Evolutionary conservation across 2,329 filamentous ascomycete genomes (phyloP), one percentile per base, ranked within the genome.

Genomic region (Trichoderma polysporum): DNA sequence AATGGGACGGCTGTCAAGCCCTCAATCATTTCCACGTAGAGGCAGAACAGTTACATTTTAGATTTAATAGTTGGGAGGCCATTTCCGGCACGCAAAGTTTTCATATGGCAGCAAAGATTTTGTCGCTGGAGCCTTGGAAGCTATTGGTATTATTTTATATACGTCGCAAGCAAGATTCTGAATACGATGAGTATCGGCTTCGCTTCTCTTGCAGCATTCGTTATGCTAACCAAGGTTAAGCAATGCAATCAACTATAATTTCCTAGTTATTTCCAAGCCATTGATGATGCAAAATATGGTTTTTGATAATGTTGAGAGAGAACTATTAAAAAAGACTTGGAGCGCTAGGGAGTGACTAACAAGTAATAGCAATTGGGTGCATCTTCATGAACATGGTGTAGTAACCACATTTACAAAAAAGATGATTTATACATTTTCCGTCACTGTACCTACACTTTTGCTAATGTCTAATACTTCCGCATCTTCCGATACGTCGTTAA

Each of bases 41-140:
- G 58, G 74, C 75, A 0, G 70, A 75, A 0, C 75, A 75, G 9
- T 66, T 77, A 31, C 75, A 76, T 76, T 2, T 75, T 75, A 2
- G 59, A 70, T 1, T 60, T 77, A 27, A 76, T 75, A 10, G 75
- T 0, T 75, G 72, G 68, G 74, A 76, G 39, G 71, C 66, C 3
- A 67, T 77, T 19, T 68, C 69, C 1, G 45, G 15, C 71, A 68
- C 9, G 71, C 73, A 1, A 67, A 66, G n/a, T 35, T 72, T 1
- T 12, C 19, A 1, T 1, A 33, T 3, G 70, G 66, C 1, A 56
- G 52, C 59, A 72, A 60, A 22, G 64, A 76, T 2, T 67, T 77
- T 12, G 66, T 77, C 2, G 76, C 75, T 0, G 76, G 76, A 0
- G 73, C 75, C 1, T 71, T 72, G 1, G 75, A 75, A 1, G 76